Conservation (phyloP, 1,284 basidiomycete species). For the Ceratobasidium sp. region DNA sequence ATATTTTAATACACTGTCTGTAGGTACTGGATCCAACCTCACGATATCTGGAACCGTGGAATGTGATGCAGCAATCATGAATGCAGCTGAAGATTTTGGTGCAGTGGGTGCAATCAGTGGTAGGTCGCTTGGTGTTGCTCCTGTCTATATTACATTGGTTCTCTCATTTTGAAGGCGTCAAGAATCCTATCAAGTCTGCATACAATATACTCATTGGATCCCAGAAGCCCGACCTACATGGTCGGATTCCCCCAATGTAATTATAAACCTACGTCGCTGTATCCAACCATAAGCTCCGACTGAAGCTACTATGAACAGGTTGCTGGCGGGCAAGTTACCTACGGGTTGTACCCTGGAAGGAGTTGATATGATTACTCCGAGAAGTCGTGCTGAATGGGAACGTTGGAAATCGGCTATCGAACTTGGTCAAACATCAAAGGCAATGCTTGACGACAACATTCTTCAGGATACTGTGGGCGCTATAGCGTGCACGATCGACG, state of each 20-base stretch:
- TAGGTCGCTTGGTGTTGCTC: slow-evolving; percentile 45
- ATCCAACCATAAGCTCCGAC: slow-evolving; percentile 44
- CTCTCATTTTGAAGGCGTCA: slow-evolving; percentile 56
- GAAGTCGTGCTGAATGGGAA: slow-evolving; percentile 62
- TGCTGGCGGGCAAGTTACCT: slow-evolving; percentile 54
- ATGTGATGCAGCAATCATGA: slow-evolving; percentile 79
- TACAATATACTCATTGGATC: slow-evolving; percentile 61
- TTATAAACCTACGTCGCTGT: slow-evolving; percentile 42
- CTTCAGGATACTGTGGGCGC: slow-evolving; percentile 80
- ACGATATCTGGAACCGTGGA: slow-evolving; percentile 71
- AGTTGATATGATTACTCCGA: slow-evolving; percentile 57
- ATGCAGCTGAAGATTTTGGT: slow-evolving; percentile 62
- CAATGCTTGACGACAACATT: slow-evolving; percentile 44
- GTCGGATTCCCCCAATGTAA: slow-evolving; percentile 71
- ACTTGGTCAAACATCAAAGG: slow-evolving; percentile 26
- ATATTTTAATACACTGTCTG: not conserved
- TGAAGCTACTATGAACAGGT: slow-evolving; percentile 54
- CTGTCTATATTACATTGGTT: not conserved
- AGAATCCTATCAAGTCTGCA: slow-evolving; percentile 69
- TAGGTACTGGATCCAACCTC: slow-evolving; percentile 74
- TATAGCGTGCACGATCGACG: slow-evolving; percentile 57
- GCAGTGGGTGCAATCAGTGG: slow-evolving; percentile 73
- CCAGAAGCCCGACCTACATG: slow-evolving; percentile 57
- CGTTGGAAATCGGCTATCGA: slow-evolving; percentile 61
- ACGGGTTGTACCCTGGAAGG: slow-evolving; percentile 51